These are phyloP conservation scores for Podosphaera leucotricha DNA, from an alignment of 2,329 filamentous ascomycete species.

Conservation along the genomic window DNA sequence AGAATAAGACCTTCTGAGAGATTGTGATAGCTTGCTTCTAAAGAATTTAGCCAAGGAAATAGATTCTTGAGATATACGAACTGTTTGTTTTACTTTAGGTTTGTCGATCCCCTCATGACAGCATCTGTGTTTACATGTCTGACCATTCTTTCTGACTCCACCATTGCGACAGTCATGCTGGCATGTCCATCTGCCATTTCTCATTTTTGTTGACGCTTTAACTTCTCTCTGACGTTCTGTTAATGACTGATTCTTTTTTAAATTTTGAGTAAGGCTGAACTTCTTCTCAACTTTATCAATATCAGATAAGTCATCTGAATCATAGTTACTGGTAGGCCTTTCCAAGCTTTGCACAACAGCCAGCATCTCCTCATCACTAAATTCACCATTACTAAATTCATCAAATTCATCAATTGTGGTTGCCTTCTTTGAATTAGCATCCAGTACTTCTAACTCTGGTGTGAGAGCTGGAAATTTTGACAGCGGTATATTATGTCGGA, in stretches of 20 bases:
- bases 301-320: constrained; percentile 24
- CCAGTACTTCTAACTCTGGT: neutral
- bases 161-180: constrained; percentile 38
- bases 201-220: constrained; percentile 25
- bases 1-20: neutral
- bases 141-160: constrained; percentile 17
- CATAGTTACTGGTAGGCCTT: constrained; percentile 7
- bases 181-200: constrained; percentile 52
- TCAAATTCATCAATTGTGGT: neutral
- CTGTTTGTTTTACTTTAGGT: constrained; percentile 14
- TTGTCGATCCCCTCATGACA: constrained; percentile 49
- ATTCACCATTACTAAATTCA: constrained; percentile 14
- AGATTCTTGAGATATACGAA: neutral
- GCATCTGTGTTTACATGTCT: constrained; percentile 44
- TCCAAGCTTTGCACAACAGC: constrained; percentile 13
- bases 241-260: neutral
- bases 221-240: constrained; percentile 1
- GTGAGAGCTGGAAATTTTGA: constrained; percentile 14
- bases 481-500: constrained; percentile 15
- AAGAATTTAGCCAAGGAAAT: neutral
- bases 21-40: neutral
- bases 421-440: neutral
- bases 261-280: neutral
- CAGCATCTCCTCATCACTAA: constrained; percentile 22
- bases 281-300: constrained; percentile 29